Conservation (phyloP, 441 rosid genomes). For the Arabidopsis lyrata region DNA sequence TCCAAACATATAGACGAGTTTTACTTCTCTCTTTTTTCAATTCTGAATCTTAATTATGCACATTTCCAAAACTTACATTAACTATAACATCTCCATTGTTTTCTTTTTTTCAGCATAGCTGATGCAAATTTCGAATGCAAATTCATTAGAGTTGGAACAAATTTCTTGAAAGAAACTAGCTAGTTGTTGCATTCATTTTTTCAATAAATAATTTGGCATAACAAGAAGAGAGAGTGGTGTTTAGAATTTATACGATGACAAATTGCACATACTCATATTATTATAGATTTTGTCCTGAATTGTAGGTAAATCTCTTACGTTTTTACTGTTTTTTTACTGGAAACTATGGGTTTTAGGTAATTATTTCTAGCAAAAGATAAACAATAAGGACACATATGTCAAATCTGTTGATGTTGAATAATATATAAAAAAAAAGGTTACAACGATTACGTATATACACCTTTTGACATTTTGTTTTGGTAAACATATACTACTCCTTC, state of each 20-base stretch:
- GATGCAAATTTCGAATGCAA: background rate
- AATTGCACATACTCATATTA: too few species aligned
- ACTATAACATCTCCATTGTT: too few species aligned
- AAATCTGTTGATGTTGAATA: conserved; percentile 1
- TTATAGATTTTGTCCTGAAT: background rate
- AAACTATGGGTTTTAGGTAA: background rate
- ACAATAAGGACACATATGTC: background rate
- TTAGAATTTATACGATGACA: background rate
- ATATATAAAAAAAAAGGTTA: too few species aligned
- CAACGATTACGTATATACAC: too few species aligned
- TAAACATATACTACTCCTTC: background rate
- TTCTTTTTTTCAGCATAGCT: background rate
- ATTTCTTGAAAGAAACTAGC: background rate
- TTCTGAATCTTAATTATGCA: too few species aligned
- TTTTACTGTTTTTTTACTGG: background rate
- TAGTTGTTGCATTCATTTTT: background rate
- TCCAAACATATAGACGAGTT: too few species aligned
- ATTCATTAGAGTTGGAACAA: background rate
- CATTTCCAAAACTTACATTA: too few species aligned
- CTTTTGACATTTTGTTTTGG: background rate
- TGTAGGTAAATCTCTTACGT: background rate
- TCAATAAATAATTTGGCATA: background rate
- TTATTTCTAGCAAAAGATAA: background rate
- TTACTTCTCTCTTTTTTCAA: too few species aligned
- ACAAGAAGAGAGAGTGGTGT: background rate